Base-by-base conservation (phyloP, 176 grass and related monocot species). In the Ampelocalamus luodianensis region DNA sequence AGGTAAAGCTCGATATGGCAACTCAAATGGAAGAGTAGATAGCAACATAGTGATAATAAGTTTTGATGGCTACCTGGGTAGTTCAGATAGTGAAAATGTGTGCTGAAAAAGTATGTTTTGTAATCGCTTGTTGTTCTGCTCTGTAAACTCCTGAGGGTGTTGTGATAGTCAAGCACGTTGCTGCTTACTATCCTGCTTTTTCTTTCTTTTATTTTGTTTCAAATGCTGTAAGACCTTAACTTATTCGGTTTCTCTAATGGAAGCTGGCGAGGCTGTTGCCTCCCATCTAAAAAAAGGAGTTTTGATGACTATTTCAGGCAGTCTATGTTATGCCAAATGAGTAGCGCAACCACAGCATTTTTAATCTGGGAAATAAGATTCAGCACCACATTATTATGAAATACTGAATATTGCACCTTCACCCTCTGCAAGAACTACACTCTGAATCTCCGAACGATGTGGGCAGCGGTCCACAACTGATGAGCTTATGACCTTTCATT, bases 401-500 rank as follows among this genome's bases (percentile, higher is more conserved):
- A 87, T 34, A 63, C 3, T 61, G 61, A 79, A 79, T 42, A 78
- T 15, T 62, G 84, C 75, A 93, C 93, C 88, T 90, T 92, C 76
- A 16, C 87, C 85, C 78, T 91, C 83, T n/a, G 93, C 74, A 37
- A 96, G 86, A 78, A 87, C 91, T 78, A 99, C 88, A 77, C 93
- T 92, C 82, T 96, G 93, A 89, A 99, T 92, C 88, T 92, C 93
- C 43, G 88, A 90, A 63, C 90, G 90, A 78, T 94, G 96, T 32
- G 93, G 93, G 37, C 91, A 99, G 27, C 93, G 79, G 61, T 99
- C 88, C 82, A 99, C 86, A 10, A 85, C 64, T n/a, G 96, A 99
- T 44, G 93, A 94, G 82, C 84, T 86, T 86, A 87, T 74, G 72
- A 99, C 93, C 93, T 99, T 82, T 39, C 78, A 79, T 61, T 45